A percentile compares a stretch with the other conserved stretches of the same genome.
Evolutionary conservation across 441 rosid genomes (phyloP).

Genomic region (Syzygium malaccense): DNA sequence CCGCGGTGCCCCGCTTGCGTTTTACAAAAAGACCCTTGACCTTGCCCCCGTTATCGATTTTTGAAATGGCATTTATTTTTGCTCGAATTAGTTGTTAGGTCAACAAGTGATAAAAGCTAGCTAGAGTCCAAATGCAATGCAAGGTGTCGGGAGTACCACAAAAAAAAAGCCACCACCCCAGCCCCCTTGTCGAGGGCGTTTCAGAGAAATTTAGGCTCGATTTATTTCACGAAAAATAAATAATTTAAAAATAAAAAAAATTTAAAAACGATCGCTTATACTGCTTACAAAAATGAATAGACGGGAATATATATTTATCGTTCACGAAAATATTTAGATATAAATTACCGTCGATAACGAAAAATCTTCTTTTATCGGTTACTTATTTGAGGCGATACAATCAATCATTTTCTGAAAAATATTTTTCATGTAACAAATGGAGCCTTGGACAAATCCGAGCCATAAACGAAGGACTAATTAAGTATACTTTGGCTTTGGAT

Average conservation of each 20-base stretch:
- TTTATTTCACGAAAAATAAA: too few species aligned
- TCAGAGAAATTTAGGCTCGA: rapidly evolving
- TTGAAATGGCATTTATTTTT: rapidly evolving
- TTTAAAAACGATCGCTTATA: too few species aligned
- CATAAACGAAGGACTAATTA: rapidly evolving
- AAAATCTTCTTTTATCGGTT: too few species aligned
- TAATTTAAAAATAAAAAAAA: too few species aligned
- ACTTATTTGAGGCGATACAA: too few species aligned
- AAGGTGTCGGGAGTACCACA: neutral
- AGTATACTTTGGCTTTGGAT: rapidly evolving
- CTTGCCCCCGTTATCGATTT: neutral
- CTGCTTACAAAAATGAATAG: too few species aligned
- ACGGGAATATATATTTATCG: too few species aligned
- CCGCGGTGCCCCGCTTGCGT: neutral
- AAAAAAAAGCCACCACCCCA: neutral
- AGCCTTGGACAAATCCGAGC: too few species aligned
- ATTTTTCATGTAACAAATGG: too few species aligned
- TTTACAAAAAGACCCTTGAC: neutral
- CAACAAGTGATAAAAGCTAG: neutral
- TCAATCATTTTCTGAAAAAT: too few species aligned
- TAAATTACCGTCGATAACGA: too few species aligned
- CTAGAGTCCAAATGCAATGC: neutral
- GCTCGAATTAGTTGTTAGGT: neutral
- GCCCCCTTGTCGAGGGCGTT: neutral
- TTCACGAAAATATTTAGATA: too few species aligned